These are phyloP conservation scores for Thalassiosira mediterranea DNA, from an alignment of 352 stramenopile species.

Conservation along the genomic window DNA sequence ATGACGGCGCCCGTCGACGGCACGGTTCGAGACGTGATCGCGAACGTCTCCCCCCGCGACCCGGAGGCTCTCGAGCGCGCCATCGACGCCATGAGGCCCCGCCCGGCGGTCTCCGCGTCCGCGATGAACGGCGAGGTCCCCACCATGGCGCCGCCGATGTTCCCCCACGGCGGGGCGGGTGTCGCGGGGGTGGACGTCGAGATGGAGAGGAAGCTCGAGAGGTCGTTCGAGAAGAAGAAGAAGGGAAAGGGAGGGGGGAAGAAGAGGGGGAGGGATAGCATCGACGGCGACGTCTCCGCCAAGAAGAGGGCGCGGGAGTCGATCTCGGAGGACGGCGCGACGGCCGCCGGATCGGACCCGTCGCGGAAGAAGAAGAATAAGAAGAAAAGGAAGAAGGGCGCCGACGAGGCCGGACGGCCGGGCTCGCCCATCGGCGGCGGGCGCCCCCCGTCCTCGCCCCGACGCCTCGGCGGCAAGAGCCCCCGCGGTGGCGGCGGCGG, in stretches of 20 bases:
- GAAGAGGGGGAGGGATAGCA: not conserved
- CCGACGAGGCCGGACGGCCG: no score
- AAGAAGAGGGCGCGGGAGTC: not conserved
- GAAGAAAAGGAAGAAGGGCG: no score
- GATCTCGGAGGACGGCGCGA: not conserved
- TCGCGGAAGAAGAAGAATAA: no score
- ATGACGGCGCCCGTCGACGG: no score
- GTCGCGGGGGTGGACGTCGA: no score
- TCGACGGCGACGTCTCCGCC: not conserved
- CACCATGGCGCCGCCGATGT: conserved; percentile 23
- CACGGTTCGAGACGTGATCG: no score
- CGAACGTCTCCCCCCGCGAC: no score
- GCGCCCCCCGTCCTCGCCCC: no score
- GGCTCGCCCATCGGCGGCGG: no score
- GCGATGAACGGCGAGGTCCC: conserved; percentile 18
- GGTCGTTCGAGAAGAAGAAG: conserved; percentile 1
- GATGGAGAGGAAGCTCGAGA: conserved; percentile 5
- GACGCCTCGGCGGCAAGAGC: no score
- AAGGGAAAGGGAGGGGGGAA: conserved; percentile 7
- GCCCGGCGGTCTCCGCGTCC: not conserved
- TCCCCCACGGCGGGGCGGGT: no score
- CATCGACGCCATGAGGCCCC: not conserved
- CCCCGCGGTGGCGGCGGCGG: no score
- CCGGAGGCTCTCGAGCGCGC: not conserved
- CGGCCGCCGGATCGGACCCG: not conserved